Percentiles rank a stretch among this genome's conserved stretches.
These are phyloP conservation scores for Ashbya aceris DNA, from an alignment of 1,139 yeast species.

Conservation along the genomic window DNA sequence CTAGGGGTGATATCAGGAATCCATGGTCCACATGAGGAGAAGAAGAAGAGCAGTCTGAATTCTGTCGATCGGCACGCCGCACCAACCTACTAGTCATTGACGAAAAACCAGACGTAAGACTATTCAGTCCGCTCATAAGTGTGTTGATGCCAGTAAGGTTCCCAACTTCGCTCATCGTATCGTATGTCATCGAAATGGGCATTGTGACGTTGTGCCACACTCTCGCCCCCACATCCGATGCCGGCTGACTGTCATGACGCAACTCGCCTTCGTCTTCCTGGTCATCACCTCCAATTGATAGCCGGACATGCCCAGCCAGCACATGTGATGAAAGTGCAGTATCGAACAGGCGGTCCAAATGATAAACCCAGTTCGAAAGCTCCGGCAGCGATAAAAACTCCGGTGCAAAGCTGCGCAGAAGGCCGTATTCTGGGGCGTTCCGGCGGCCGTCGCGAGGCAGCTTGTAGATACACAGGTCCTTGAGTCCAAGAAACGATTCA, in stretches of 20 bases:
- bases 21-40: slow-evolving; percentile 14
- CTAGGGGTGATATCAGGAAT: slow-evolving; percentile 25
- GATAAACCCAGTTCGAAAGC: slow-evolving; percentile 28
- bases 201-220: slow-evolving; percentile 24
- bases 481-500: slow-evolving; percentile 23
- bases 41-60: slow-evolving; percentile 2
- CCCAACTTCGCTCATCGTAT: slow-evolving; percentile 30
- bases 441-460: slow-evolving; percentile 15
- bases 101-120: not conserved
- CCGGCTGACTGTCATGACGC: slow-evolving; percentile 4
- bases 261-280: slow-evolving; percentile 14
- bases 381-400: slow-evolving; percentile 19
- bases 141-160: slow-evolving; percentile 26
- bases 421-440: slow-evolving; percentile 19
- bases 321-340: slow-evolving; percentile 23
- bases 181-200: slow-evolving; percentile 28
- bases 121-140: slow-evolving; percentile 7
- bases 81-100: slow-evolving; percentile 24
- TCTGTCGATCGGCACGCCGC: slow-evolving; percentile 13
- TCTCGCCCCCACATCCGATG: slow-evolving; percentile 5
- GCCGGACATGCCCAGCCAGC: slow-evolving; percentile 21
- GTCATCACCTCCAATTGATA: slow-evolving; percentile 8
- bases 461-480: slow-evolving; percentile 27
- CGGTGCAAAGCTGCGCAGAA: slow-evolving; percentile 21
- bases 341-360: slow-evolving; percentile 23